Percentiles rank a stretch among this genome's conserved stretches.
Evolutionary conservation across 2,329 filamentous ascomycete genomes (phyloP).

Genomic region (Penicillium crustosum): DNA sequence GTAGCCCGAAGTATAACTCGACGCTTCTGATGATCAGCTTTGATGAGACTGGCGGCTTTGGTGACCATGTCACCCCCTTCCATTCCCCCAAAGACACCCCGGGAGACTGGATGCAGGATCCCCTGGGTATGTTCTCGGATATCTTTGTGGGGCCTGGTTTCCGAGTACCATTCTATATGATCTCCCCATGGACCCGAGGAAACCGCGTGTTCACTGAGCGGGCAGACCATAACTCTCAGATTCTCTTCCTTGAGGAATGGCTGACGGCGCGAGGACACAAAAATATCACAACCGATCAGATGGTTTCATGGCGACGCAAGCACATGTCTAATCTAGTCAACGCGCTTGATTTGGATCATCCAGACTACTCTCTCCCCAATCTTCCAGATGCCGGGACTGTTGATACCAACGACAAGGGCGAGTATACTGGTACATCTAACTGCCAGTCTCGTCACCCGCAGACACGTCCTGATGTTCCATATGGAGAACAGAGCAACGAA

Average conservation of each 20-base stretch:
- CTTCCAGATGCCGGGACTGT: conserved; percentile 49
- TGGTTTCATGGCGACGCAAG: conserved; percentile 48
- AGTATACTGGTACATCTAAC: conserved; percentile 48
- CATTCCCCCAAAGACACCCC: conserved; percentile 51
- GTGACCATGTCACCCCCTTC: conserved; percentile 56
- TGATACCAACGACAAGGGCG: conserved; percentile 43
- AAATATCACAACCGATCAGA: conserved; percentile 44
- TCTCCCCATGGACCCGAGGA: conserved; percentile 57
- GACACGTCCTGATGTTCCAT: conserved; percentile 50
- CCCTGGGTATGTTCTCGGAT: conserved; percentile 43
- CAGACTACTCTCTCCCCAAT: conserved; percentile 50
- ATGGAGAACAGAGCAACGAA: conserved; percentile 43
- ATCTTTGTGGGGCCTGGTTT: conserved; percentile 49
- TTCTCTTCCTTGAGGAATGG: conserved; percentile 56
- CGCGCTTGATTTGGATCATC: conserved; percentile 49
- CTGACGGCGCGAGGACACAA: conserved; percentile 45
- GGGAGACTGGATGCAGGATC: conserved; percentile 56
- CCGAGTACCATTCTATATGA: conserved; percentile 56
- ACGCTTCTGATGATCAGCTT: conserved; percentile 54
- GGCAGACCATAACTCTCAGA: conserved; percentile 57
- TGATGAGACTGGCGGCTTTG: conserved; percentile 57
- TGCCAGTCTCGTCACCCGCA: conserved; percentile 45
- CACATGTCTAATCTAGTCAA: conserved; percentile 53
- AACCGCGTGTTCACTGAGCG: conserved; percentile 56
- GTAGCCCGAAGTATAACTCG: conserved; percentile 51